These are phyloP conservation scores for Erodium maritimum DNA, from an alignment of 345 rosid species.

Conservation along the genomic window DNA sequence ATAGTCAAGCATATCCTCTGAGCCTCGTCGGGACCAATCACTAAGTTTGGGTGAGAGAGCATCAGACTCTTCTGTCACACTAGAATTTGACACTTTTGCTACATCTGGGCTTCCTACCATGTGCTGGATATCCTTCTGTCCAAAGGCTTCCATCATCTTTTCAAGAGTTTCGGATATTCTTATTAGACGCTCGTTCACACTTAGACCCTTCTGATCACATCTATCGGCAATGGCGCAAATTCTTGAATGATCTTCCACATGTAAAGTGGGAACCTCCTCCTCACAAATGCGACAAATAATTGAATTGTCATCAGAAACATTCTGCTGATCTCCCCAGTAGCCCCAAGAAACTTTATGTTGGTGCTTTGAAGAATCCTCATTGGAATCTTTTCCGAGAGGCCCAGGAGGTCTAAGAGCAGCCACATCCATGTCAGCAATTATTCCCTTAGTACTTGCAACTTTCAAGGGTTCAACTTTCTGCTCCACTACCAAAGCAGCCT, in stretches of 20 bases:
- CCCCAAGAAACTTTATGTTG: conserved; percentile 92
- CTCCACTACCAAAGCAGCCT: conserved; percentile 40
- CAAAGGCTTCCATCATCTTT: conserved; percentile 64
- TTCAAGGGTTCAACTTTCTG: conserved; percentile 44
- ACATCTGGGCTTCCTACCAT: conserved; percentile 77
- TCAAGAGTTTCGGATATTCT: conserved; percentile 86
- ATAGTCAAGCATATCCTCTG: conserved; percentile 98
- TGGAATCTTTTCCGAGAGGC: conserved; percentile 45
- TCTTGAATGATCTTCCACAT: conserved; percentile 93
- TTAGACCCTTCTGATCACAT: conserved; percentile 76
- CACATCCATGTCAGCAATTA: conserved; percentile 27
- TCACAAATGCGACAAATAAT: conserved; percentile 97
- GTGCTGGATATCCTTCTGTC: conserved; percentile 61
- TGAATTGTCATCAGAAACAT: conserved; percentile 58
- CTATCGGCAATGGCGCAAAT: conserved; percentile 92
- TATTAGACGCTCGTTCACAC: conserved; percentile 77
- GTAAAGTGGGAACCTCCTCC: conserved; percentile 84
- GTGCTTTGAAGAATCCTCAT: conserved; percentile 61
- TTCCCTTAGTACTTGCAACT: conserved; percentile 22
- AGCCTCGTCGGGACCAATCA: conserved; percentile 95
- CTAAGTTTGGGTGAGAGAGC: conserved; percentile 87
- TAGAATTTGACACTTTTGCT: conserved; percentile 81
- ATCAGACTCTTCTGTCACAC: conserved; percentile 82
- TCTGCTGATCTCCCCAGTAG: conserved; percentile 78
- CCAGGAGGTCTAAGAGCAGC: conserved; percentile 34